phyloP scores from a whole-genome alignment of 2,329 filamentous ascomycete genomes.

The Aspergillus hiratsukae region DNA sequence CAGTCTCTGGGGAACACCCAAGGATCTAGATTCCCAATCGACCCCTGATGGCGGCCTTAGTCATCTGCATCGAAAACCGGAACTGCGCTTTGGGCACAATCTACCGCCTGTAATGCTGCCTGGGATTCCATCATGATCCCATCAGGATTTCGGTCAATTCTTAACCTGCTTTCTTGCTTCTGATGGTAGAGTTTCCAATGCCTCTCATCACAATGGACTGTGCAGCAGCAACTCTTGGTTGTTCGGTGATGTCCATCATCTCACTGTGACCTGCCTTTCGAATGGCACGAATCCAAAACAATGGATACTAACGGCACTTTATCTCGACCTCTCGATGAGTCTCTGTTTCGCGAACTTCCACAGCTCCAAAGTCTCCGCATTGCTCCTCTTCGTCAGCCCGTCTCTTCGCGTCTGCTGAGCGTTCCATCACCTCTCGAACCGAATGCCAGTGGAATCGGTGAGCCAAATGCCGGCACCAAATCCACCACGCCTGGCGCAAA shows the following conservation, averaged over 20 bases:
- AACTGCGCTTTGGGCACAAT: background rate
- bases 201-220: background rate
- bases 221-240: background rate
- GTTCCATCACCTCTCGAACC: slow-evolving; percentile 45
- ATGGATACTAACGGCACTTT: slow-evolving; percentile 31
- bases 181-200: background rate
- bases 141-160: background rate
- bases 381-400: slow-evolving; percentile 45
- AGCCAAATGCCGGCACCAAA: slow-evolving; percentile 27
- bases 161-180: background rate
- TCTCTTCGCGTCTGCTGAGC: slow-evolving; percentile 38
- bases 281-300: slow-evolving; percentile 15
- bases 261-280: slow-evolving; percentile 10
- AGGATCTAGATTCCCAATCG: background rate
- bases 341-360: slow-evolving; percentile 38
- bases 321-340: slow-evolving; percentile 38
- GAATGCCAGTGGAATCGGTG: slow-evolving; percentile 32
- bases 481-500: slow-evolving; percentile 23
- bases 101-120: background rate
- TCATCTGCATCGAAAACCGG: background rate
- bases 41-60: background rate
- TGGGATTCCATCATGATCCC: background rate
- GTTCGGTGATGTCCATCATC: slow-evolving; percentile 2
- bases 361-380: slow-evolving; percentile 42
- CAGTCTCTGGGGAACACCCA: background rate